Evolutionary conservation across 2,329 filamentous ascomycete species (phyloP).

Genomic region (Hortaea werneckii): DNA sequence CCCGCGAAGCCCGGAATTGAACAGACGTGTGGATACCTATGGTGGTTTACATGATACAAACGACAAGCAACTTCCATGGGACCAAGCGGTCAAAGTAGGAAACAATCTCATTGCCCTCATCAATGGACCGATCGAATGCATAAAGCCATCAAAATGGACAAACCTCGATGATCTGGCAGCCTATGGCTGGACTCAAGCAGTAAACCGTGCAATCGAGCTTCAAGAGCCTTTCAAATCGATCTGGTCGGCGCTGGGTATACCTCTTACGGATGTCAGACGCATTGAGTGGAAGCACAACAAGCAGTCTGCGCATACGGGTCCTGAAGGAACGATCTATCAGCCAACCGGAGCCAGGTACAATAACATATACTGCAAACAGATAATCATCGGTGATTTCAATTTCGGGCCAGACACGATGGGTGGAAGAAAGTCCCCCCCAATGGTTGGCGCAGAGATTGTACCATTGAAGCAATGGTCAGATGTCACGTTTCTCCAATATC

Average conservation of each 20-base stretch:
- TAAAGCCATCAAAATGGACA: not conserved
- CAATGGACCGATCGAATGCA: not conserved
- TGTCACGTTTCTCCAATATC: constrained; percentile 8
- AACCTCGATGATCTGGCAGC: not conserved
- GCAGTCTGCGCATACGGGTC: not conserved
- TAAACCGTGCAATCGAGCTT: not conserved
- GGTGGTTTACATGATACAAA: not conserved
- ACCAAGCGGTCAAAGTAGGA: not conserved
- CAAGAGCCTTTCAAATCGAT: not conserved
- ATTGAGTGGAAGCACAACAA: not conserved
- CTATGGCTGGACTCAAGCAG: not conserved
- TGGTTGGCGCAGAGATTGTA: constrained; percentile 3
- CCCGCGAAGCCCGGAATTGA: too few species aligned
- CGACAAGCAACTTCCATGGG: not conserved
- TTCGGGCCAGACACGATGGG: constrained; percentile 1
- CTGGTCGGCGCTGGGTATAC: not conserved
- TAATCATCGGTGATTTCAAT: not conserved
- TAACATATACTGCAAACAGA: not conserved
- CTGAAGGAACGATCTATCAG: not conserved
- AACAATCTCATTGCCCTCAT: not conserved
- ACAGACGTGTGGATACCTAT: too few species aligned
- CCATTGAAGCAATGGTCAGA: constrained; percentile 6
- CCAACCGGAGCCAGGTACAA: not conserved
- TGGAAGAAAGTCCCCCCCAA: not conserved
- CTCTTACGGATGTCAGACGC: not conserved